Evolutionary conservation across 106 monocot genomes (phyloP), one percentile per base, ranked within the genome.

Genomic region (Acorus gramineus): DNA sequence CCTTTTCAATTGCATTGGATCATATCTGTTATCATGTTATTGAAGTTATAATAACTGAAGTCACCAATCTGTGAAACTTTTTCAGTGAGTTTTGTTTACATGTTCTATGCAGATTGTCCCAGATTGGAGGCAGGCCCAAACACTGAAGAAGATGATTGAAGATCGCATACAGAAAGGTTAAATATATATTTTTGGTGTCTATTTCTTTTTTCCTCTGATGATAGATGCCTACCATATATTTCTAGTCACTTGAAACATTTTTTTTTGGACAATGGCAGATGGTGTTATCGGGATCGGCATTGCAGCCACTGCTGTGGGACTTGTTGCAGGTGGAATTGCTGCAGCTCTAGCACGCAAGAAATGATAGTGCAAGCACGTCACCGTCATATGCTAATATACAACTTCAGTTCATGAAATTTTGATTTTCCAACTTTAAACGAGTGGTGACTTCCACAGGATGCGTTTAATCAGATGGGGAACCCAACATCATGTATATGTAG

Each of bases 211-310:
- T 42, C 59, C 14, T 43, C 4, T 49, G 45, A 11, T 61, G 61
- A 61, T 46, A 28, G 28, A 44, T 44, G 14, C 14, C 50, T 11
- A 47, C 9, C 10, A 6, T 50, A 4, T 63, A 6, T 12, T 11
- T 63, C 14, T 3, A 3, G 4, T 4, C 5, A 14, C 50, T 2
- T 6, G n/a, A n/a, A n/a, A n/a, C n/a, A n/a, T 54, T 11, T 70
- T 11, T 28, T 62, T 14, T 76, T 43, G 8, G 11, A 50, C 3
- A 14, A 9, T 52, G 2, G 4, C 77, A 93, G 85, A 89, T 79
- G 93, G 93, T 59, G 62, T 83, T 53, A 85, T 89, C 67, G 88
- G 89, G 13, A 81, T 93, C 5, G 93, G 89, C 46, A 79, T 93
- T 51, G 89, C 86, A 8, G 76, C 88, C 4, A 82, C 85, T 42